Evolutionary conservation across 139 green algal species (phyloP), one percentile per base, ranked within the genome.

Genomic region (Eudorina sp.): DNA sequence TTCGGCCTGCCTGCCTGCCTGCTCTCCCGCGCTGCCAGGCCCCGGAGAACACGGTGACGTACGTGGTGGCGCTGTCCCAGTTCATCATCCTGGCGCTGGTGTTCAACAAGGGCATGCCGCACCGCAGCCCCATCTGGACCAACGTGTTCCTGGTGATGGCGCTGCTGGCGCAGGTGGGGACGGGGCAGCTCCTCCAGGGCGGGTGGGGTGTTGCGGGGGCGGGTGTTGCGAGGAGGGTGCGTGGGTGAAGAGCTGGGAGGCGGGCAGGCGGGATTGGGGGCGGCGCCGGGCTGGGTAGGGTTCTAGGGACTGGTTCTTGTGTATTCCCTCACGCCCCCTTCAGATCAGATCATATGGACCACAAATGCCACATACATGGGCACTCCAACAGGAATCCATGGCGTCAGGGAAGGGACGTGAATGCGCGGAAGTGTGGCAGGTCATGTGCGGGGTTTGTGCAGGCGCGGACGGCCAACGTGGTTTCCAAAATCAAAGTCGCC

Each of bases 61-160:
- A 94, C 64, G 64, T 92, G 9, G 48, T 90, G 64, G 86, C 82
- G 21, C 79, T 94, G 53, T 74, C 84, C 0, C 92, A 94, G 88
- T 94, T 90, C 38, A 46, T 94, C 21, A 90, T 93, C 18, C 81
- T 94, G 53, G 92, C 85, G 45, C 69, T 92, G 36, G 90, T 94
- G 19, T 93, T 94, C 90, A 94, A 94, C 74, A 93, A 92, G 83
- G 92, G 92, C 55, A 83, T 86, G 58, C 92, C 92, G 41, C 92
- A 94, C 83, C 90, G 91, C 64, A 74, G 43, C 11, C 85, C 92
- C 3, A 36, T 94, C 27, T 93, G 77, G 81, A 94, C 90, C 46
- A 94, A 94, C 48, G 11, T 51, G 13, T 80, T 73, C 53, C 73
- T 94, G 31, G 21, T 91, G 48, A 23, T 83, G 27, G 51, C 81